These are phyloP conservation scores for Polychytrium aggregatum DNA, from an alignment of 192 early-diverging fungal species.

Conservation along the genomic window DNA sequence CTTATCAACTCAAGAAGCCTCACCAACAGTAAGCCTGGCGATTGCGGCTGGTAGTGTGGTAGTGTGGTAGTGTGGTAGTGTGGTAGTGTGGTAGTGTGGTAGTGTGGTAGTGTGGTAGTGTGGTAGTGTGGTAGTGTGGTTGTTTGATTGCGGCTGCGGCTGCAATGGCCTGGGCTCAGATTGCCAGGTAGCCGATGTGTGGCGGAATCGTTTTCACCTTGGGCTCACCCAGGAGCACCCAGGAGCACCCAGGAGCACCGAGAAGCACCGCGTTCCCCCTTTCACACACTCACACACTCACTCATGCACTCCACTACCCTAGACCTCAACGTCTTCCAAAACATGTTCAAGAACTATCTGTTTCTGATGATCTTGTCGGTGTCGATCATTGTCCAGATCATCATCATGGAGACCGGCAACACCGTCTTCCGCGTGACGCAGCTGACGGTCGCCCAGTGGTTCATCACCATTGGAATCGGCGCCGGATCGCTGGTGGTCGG, in stretches of 20 bases:
- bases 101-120: too few species aligned
- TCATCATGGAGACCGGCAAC: constrained; percentile 86
- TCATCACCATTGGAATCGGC: constrained; percentile 68
- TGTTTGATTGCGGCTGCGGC: too few species aligned
- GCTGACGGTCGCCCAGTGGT: constrained; percentile 65
- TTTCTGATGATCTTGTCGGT: constrained; percentile 72
- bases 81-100: too few species aligned
- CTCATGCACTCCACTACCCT: too few species aligned
- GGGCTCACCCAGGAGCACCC: not conserved
- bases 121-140: too few species aligned
- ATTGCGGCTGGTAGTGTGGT: too few species aligned
- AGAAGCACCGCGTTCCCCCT: not conserved
- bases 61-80: too few species aligned
- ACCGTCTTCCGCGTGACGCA: constrained; percentile 63
- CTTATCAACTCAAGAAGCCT: constrained; percentile 54
- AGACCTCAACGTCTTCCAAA: constrained; percentile 80
- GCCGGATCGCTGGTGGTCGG: constrained; percentile 73
- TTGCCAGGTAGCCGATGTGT: too few species aligned
- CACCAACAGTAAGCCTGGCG: too few species aligned
- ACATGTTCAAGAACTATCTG: constrained; percentile 63
- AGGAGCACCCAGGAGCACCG: too few species aligned
- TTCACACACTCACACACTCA: constrained; percentile 45
- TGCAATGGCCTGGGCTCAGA: too few species aligned
- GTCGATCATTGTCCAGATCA: constrained; percentile 62
- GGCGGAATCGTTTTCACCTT: too few species aligned